These are phyloP conservation scores for Acanthamoeba royreba DNA, from an alignment of 208 protist species.

Conservation along the genomic window DNA sequence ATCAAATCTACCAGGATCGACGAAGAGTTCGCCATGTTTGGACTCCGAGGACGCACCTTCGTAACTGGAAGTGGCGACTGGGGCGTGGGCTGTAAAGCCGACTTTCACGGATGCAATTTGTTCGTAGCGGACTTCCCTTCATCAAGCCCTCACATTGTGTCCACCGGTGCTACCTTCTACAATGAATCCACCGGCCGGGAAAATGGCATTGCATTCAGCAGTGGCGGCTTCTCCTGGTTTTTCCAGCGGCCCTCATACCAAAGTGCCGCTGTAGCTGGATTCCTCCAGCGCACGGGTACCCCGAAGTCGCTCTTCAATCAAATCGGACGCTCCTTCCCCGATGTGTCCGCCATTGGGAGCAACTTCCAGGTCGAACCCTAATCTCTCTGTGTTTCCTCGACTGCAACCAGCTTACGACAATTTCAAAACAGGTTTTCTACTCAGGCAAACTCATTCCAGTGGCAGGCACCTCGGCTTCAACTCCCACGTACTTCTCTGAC, in stretches of 20 bases:
- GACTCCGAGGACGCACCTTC: neutral
- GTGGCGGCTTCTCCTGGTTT: neutral
- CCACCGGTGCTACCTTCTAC: neutral
- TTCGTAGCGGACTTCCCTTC: neutral
- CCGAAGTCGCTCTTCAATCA: neutral
- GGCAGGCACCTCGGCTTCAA: neutral
- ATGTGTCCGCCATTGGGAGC: neutral
- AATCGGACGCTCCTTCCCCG: neutral
- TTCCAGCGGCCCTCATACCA: neutral
- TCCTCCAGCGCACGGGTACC: neutral
- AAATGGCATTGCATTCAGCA: neutral
- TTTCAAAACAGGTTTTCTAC: neutral
- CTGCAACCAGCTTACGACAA: too few species aligned
- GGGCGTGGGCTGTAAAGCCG: neutral
- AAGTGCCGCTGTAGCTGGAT: neutral
- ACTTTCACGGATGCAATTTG: neutral
- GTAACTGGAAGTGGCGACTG: neutral
- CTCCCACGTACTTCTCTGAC: neutral
- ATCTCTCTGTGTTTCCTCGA: too few species aligned
- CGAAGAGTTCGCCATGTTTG: neutral
- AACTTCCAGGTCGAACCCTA: slow-evolving; percentile 42
- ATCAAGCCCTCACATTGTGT: neutral
- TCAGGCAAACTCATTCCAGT: neutral
- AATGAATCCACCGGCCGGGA: neutral
- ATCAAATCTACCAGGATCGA: too few species aligned